A percentile compares a stretch with the other conserved stretches of the same genome.
phyloP scores from a whole-genome alignment of 768 basidiomycete species.

The Serendipita sp. region DNA sequence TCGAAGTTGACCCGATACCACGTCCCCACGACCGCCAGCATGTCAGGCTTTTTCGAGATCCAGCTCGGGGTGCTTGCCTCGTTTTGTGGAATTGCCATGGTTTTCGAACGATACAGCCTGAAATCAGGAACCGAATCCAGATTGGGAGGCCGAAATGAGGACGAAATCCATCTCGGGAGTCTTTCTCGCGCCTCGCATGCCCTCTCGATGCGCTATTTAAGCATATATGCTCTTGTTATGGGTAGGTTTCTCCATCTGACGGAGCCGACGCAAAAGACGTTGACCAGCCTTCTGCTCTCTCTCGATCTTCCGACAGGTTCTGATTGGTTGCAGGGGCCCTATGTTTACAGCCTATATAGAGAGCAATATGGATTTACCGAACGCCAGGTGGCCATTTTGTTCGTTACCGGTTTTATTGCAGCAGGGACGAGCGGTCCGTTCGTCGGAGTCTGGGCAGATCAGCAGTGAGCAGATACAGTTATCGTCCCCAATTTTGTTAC shows the following conservation, averaged over 20 bases:
- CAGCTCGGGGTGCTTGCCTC: not conserved
- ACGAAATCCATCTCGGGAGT: not conserved
- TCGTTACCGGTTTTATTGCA: constrained; percentile 62
- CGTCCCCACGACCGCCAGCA: not conserved
- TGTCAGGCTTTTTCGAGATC: not conserved
- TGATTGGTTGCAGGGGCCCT: constrained; percentile 71
- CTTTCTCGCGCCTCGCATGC: not conserved
- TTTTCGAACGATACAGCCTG: not conserved
- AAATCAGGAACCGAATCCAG: not conserved
- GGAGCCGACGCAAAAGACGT: constrained; percentile 6
- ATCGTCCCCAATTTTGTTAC: not conserved
- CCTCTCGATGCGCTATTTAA: constrained; percentile 32
- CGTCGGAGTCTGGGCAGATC: constrained; percentile 65
- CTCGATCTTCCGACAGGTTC: too few species aligned
- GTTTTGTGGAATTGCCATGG: not conserved
- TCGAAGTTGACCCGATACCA: too few species aligned
- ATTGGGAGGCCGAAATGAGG: not conserved
- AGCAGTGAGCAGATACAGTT: constrained; percentile 34
- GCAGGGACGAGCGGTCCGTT: constrained; percentile 55
- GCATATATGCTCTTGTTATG: constrained; percentile 62
- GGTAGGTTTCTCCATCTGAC: constrained; percentile 27
- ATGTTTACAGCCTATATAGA: constrained; percentile 57
- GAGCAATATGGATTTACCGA: constrained; percentile 53
- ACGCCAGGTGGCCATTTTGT: constrained; percentile 48
- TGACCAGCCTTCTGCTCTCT: too few species aligned